Conservation (phyloP, 164 flowering plant species). For the Aristolochia contorta region DNA sequence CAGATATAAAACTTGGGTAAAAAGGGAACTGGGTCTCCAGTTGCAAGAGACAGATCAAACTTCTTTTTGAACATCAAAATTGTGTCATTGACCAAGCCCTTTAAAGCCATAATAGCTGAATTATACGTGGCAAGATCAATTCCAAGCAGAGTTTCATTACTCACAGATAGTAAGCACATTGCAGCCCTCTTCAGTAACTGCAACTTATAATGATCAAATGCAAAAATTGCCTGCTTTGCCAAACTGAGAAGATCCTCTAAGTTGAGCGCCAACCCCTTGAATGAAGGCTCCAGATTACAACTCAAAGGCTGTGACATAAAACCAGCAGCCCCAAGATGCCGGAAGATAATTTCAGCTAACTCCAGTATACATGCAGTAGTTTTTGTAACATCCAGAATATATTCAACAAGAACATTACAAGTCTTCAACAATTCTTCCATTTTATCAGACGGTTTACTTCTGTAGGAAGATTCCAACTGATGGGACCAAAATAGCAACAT, state of each 20-base stretch:
- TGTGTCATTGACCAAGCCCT: slow-evolving; percentile 23
- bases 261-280: slow-evolving; percentile 11
- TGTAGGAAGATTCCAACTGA: slow-evolving; percentile 35
- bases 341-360: slow-evolving; percentile 39
- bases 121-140: slow-evolving; percentile 12
- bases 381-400: slow-evolving; percentile 22
- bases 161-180: slow-evolving; percentile 25
- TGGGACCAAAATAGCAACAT: slow-evolving; percentile 65
- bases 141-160: slow-evolving; percentile 6
- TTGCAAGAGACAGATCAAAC: slow-evolving; percentile 29
- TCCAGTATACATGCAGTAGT: slow-evolving; percentile 20
- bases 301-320: slow-evolving; percentile 30
- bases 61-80: slow-evolving; percentile 30
- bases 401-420: slow-evolving; percentile 43
- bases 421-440: slow-evolving; percentile 33
- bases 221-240: slow-evolving; percentile 27
- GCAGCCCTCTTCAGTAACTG: slow-evolving; percentile 32
- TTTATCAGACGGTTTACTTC: slow-evolving; percentile 27
- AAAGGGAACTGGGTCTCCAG: slow-evolving; percentile 26
- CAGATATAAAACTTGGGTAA: slow-evolving; percentile 37
- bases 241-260: slow-evolving; percentile 21
- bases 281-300: slow-evolving; percentile 11
- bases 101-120: slow-evolving; percentile 29
- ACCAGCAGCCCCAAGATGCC: slow-evolving; percentile 47
- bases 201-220: slow-evolving; percentile 32